Percentiles rank a stretch among this genome's conserved stretches.
These are phyloP conservation scores for Asterella californica DNA, from an alignment of 225 moss, liverwort and hornwort genomes.

Conservation along the genomic window DNA sequence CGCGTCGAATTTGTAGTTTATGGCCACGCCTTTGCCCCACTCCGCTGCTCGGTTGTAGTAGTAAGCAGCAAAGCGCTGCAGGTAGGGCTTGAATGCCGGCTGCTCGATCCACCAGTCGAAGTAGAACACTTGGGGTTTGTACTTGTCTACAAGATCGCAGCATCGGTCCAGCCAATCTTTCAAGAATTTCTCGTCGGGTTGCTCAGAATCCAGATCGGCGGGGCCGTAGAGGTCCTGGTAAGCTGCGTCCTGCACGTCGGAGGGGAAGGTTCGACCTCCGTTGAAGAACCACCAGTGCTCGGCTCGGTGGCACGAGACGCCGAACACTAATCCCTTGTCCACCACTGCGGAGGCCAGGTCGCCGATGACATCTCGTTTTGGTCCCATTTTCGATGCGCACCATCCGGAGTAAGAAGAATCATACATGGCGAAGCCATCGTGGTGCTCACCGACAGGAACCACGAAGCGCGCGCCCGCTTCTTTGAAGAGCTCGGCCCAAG, in stretches of 20 bases:
- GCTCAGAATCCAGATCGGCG: slow-evolving; percentile 20
- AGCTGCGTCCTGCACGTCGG: slow-evolving; percentile 37
- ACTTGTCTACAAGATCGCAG: slow-evolving; percentile 43
- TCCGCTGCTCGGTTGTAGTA: slow-evolving; percentile 39
- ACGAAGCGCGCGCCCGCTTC: slow-evolving; percentile 43
- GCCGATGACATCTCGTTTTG: slow-evolving; percentile 36
- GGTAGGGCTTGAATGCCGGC: slow-evolving; percentile 40
- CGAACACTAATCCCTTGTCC: slow-evolving; percentile 29
- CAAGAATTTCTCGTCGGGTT: slow-evolving; percentile 33
- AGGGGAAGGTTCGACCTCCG: slow-evolving; percentile 33
- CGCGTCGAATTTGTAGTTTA: slow-evolving; percentile 37
- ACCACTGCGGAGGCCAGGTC: slow-evolving; percentile 32
- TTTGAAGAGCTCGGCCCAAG: slow-evolving; percentile 39
- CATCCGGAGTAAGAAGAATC: slow-evolving; percentile 30
- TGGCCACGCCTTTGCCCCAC: slow-evolving; percentile 41
- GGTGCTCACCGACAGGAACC: slow-evolving; percentile 46
- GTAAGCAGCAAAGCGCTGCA: slow-evolving; percentile 40
- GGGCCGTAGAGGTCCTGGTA: slow-evolving; percentile 38
- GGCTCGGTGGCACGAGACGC: slow-evolving; percentile 40
- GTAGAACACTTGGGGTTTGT: slow-evolving; percentile 40
- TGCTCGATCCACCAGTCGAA: slow-evolving; percentile 55
- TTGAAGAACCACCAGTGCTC: slow-evolving; percentile 49
- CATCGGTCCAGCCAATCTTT: slow-evolving; percentile 38
- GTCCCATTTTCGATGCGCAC: slow-evolving; percentile 39
- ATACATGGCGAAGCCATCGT: slow-evolving; percentile 46